Base-by-base conservation (phyloP, 768 basidiomycete species). In the Suillus placidus region DNA sequence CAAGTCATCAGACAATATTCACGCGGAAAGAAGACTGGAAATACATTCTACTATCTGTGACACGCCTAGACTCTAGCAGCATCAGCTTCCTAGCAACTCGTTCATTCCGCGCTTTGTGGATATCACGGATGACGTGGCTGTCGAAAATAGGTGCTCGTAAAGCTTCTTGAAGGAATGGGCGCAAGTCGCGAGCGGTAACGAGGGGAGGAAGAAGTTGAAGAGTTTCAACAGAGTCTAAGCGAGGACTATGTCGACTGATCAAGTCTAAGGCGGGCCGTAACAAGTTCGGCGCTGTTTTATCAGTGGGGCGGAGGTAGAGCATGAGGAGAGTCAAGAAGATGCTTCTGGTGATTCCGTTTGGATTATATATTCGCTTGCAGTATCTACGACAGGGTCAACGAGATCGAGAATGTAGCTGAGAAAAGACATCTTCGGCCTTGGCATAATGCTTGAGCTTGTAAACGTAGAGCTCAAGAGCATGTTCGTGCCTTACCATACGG, bases 381-480 rank as follows among this genome's bases (percentile, higher is more conserved):
- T 99, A 95, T 69, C 95, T 98, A 73, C 35, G 16, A 34, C 54
- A 32, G 20, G 30, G 56, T 63, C 69, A 64, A 37, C 5, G 37
- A 40, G 60, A 54, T 60, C 12, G 32, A 34, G 12, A 37, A 9
- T 35, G 23, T 10, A 42, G 35, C 16, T 20, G 54, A 16, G 16
- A 64, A 62, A 3, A 43, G 23, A 74, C 89, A 68, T 92, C 88
- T 80, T 99, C 97, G 0, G 97, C 97, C 67, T 94, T 94, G 34
- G 78, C 67, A 74, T 90, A 94, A 72, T 96, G 91, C 45, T 89
- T 85, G 38, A 99, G 81, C 42, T 88, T 87, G 73, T 98, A 91
- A 7, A 96, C 95, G 74, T 99, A 99, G 16, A 97, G 85, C 72
- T 96, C 94, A n/a, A 99, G 85, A 0, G 97, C 95, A 67, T 90